Evolutionary conservation across 352 stramenopile species (phyloP), one percentile per base, ranked within the genome.

Genomic region (Phytophthora nicotianae): DNA sequence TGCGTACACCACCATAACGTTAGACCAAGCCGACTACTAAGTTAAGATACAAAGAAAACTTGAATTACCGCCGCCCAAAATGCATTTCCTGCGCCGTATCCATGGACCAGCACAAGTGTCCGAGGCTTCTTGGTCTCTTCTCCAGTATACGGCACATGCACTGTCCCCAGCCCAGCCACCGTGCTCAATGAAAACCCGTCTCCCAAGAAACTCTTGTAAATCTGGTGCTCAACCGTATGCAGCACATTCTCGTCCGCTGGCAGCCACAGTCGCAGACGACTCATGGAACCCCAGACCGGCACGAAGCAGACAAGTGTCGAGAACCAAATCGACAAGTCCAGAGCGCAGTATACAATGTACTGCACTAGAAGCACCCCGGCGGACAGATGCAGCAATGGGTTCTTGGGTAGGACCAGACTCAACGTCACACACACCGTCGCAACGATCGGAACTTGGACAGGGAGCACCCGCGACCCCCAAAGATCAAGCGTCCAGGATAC

Each of bases 31-130:
- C 21, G 3, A n/a, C n/a, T n/a, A n/a, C n/a, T n/a, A n/a, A n/a
- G n/a, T n/a, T n/a, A n/a, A n/a, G n/a, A n/a, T n/a, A n/a, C n/a
- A n/a, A n/a, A n/a, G n/a, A 3, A 37, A 16, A 2, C 21, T 38
- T 9, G 27, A 65, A 67, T 14, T 66, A 90, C 81, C 55, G 80
- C 59, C 7, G 79, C 79, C 82, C 82, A 91, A 29, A 89, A 88
- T 0, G 75, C 82, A 48, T 91, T 91, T 1, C 82, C 82, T 47
- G 74, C 79, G n/a, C 76, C 76, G 58, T 87, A 91, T 16, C 82
- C 82, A 49, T 91, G 82, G 13, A 91, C 58, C 17, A 91, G 70
- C 21, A 91, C 82, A 17, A 91, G 62, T 13, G 72, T 83, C 21
- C 64, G 53, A 3, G 75, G 62, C 19, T 68, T 62, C 21, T 77